Base-by-base conservation (phyloP, 2,329 filamentous ascomycete genomes). In the Fusarium brachygibbosum region DNA sequence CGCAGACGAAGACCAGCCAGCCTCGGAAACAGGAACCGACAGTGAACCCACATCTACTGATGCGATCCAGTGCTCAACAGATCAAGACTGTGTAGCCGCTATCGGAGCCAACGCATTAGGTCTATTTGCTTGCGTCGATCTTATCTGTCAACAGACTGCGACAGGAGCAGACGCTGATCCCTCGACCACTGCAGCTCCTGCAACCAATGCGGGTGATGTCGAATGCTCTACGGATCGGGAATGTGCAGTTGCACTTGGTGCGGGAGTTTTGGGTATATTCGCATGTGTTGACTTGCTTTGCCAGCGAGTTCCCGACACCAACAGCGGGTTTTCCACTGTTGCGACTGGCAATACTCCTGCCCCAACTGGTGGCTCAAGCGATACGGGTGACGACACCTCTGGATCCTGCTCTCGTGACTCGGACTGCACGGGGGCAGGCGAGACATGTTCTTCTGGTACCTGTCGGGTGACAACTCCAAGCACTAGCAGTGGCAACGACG, bases 241-340 rank as follows among this genome's bases (percentile, higher is more conserved):
- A 2, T 65, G 62, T 2, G 19, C 58, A 3, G 25, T 21, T 13
- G 40, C 45, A 6, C 38, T 65, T n/a, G 53, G 52, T 17, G 45
- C 45, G 14, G 44, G 16, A 3, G 52, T 45, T 13, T n/a, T 67
- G 7, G 64, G 64, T 0, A n/a, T 67, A 4, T 45, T 57, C 6
- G 57, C 46, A 2, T 67, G 64, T 8, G 13, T 67, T 9, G 51
- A 67, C 1, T 19, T 58, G 8, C 23, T 63, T 1, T 67, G 64
- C 2, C 57, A 67, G 21, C 51, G n/a, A 10, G 45, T 50, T 34
- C 37, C 53, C 17, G 21, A 62, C 9, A 40, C 55, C 2, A 61
- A 44, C 32, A 66, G 48, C 12, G 46, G 46, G 4, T 67, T 67
- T 14, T 16, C 44, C 8, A 67, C 57, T 14, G 16, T 57, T 2